Conservation (phyloP, 2,329 filamentous ascomycete species). For the Alternaria ventricosa region DNA sequence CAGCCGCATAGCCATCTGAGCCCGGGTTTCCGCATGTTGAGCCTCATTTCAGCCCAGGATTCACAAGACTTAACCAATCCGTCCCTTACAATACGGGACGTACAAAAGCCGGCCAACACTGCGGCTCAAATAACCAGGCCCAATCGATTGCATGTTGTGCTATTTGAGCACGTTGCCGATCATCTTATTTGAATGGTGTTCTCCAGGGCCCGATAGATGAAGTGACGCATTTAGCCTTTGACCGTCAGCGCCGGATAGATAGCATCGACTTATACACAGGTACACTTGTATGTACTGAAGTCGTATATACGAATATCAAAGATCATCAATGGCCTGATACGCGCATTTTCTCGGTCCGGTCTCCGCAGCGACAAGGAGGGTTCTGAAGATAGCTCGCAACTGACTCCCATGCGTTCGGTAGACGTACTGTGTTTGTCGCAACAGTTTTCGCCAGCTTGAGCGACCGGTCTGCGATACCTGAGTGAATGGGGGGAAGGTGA, state of each 20-base stretch:
- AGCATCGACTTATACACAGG: background rate
- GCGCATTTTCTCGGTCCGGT: background rate
- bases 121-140: too few relatives aligned
- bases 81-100: background rate
- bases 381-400: background rate
- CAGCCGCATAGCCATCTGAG: too few relatives aligned
- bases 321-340: background rate
- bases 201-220: constrained; percentile 22
- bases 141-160: too few relatives aligned
- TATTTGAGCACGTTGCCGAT: too few relatives aligned
- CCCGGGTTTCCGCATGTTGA: too few relatives aligned
- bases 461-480: background rate
- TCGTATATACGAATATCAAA: too few relatives aligned
- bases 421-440: background rate
- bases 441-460: background rate
- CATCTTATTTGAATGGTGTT: constrained; percentile 19
- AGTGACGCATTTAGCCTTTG: constrained; percentile 32
- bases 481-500: background rate
- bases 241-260: constrained; percentile 23
- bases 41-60: background rate
- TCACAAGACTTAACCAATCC: background rate
- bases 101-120: too few relatives aligned
- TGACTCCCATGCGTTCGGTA: background rate
- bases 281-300: constrained; percentile 4
- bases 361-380: background rate